Conservation (phyloP, 1,139 yeast genomes). For the Yamadazyma kanchanaburiensis region DNA sequence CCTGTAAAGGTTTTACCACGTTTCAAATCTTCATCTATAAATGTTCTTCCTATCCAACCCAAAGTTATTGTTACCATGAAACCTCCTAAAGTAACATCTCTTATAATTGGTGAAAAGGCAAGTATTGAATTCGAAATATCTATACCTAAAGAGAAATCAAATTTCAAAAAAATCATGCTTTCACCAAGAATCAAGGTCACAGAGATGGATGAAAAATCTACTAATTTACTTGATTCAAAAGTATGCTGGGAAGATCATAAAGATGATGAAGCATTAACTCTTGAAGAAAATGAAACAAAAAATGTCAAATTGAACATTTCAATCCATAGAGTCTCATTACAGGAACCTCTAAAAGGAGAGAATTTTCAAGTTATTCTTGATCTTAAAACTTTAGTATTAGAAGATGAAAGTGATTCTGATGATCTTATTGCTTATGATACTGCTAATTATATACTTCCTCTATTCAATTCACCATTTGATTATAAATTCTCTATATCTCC, state of each 20-base stretch:
- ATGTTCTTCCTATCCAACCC: constrained; percentile 22
- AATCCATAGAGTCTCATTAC: constrained; percentile 18
- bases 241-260: constrained; percentile 36
- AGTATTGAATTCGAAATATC: constrained; percentile 19
- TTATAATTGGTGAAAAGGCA: constrained; percentile 30
- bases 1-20: constrained; percentile 7
- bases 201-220: constrained; percentile 10
- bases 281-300: constrained; percentile 11
- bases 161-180: constrained; percentile 19
- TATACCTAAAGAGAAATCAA: constrained; percentile 16
- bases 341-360: too few relatives aligned
- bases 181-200: constrained; percentile 20
- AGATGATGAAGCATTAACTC: constrained; percentile 38
- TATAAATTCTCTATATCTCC: constrained; percentile 37
- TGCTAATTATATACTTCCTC: constrained; percentile 23
- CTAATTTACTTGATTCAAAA: constrained; percentile 20
- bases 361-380: too few relatives aligned
- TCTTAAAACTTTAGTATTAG: constrained; percentile 22
- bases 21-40: constrained; percentile 8
- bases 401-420: constrained; percentile 11
- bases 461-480: constrained; percentile 36
- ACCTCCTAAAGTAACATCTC: constrained; percentile 6
- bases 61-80: constrained; percentile 12
- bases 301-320: constrained; percentile 17
- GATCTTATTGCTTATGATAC: constrained; percentile 27